These are phyloP conservation scores for Leishmania turanica DNA, from an alignment of 208 protist species.

Conservation along the genomic window DNA sequence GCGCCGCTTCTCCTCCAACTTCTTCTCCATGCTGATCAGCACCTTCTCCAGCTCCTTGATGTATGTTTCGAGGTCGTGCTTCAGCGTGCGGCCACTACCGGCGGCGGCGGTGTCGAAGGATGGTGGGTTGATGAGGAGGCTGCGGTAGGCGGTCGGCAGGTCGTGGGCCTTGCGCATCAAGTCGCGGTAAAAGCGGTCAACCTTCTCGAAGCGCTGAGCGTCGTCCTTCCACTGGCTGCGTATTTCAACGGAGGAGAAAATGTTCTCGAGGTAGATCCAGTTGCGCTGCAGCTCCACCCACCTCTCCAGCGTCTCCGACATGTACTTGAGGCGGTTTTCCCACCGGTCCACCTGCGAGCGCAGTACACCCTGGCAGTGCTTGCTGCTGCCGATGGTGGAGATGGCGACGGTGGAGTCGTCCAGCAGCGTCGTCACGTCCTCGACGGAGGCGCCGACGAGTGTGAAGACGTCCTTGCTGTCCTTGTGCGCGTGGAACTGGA, in stretches of 20 bases:
- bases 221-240: constrained; percentile 96
- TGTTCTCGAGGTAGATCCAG: constrained; percentile 97
- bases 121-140: constrained; percentile 86
- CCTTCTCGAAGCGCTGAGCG: constrained; percentile 94
- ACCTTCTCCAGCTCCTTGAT: constrained; percentile 96
- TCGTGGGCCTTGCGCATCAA: constrained; percentile 95
- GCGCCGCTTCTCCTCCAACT: constrained; percentile 97
- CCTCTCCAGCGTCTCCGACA: constrained; percentile 93
- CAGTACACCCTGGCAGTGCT: constrained; percentile 92
- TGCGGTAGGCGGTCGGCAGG: constrained; percentile 89
- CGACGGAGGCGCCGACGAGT: constrained; percentile 87
- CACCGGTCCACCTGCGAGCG: constrained; percentile 95
- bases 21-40: constrained; percentile 93
- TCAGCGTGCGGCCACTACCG: constrained; percentile 61
- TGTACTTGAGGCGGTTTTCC: constrained; percentile 93
- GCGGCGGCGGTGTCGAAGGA: constrained; percentile 64
- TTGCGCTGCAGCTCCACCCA: constrained; percentile 96
- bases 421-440: constrained; percentile 93
- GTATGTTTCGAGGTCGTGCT: constrained; percentile 84
- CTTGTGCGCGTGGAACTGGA: constrained; percentile 94
- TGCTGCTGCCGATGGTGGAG: constrained; percentile 93
- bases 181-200: constrained; percentile 95
- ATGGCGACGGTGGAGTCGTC: constrained; percentile 93
- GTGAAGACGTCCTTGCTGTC: constrained; percentile 94
- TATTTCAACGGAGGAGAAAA: constrained; percentile 96